These are phyloP conservation scores for Bruguiera hainesii DNA, from an alignment of 441 rosid species.

Conservation along the genomic window DNA sequence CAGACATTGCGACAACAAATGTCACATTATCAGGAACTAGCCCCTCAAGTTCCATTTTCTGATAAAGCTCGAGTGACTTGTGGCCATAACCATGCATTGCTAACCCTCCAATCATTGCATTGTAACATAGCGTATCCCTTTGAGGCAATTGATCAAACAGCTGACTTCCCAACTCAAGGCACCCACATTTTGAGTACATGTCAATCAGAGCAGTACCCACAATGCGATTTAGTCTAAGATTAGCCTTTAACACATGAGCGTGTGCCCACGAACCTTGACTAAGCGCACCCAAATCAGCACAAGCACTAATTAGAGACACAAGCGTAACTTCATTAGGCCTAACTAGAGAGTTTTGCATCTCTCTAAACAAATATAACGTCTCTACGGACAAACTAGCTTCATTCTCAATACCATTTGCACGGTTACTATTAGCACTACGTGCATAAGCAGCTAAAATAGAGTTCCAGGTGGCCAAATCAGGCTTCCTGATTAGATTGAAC, in stretches of 20 bases:
- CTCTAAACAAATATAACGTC: slow-evolving; percentile 36
- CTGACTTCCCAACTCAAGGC: slow-evolving; percentile 33
- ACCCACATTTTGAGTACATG: slow-evolving; percentile 49
- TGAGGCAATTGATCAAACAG: slow-evolving; percentile 46
- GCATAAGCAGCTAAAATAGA: slow-evolving; percentile 44
- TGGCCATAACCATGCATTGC: slow-evolving; percentile 51
- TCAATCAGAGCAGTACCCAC: slow-evolving; percentile 47
- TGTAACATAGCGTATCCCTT: slow-evolving; percentile 43
- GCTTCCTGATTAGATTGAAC: slow-evolving; percentile 45
- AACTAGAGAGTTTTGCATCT: slow-evolving; percentile 39
- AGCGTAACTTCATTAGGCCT: slow-evolving; percentile 58
- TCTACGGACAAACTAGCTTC: slow-evolving; percentile 21
- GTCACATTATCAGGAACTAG: slow-evolving; percentile 49
- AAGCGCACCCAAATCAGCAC: slow-evolving; percentile 49
- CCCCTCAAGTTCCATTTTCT: slow-evolving; percentile 33
- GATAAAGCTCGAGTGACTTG: slow-evolving; percentile 37
- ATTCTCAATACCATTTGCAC: neutral
- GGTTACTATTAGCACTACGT: too few species aligned
- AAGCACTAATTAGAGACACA: slow-evolving; percentile 50
- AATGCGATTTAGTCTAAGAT: slow-evolving; percentile 39
- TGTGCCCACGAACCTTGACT: slow-evolving; percentile 54
- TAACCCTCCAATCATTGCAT: slow-evolving; percentile 58
- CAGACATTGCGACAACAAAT: slow-evolving; percentile 43
- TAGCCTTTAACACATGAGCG: slow-evolving; percentile 39
- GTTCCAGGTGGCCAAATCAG: slow-evolving; percentile 68